Base-by-base conservation (phyloP, 495 filamentous ascomycete species). In the Penicillium arizonense region DNA sequence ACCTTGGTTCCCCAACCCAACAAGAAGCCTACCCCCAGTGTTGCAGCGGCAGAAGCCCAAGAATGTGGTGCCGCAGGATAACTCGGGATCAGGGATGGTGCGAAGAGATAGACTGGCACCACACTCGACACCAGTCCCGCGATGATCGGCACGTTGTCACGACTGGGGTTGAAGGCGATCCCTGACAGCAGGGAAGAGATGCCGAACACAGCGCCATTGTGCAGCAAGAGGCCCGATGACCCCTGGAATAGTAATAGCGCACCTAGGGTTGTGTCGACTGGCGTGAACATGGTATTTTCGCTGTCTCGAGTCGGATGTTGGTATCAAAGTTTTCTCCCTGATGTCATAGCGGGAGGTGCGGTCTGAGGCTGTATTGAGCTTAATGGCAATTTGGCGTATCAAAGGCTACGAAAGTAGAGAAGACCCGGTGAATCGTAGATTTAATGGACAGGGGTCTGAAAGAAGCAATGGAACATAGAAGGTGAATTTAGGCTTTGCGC, bases 1-100 rank as follows among this genome's bases (percentile, higher is more conserved):
- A 81, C 80, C 68, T 82, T 81, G 21, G 82, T 82, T 24, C 82
- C 82, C 72, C 75, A 77, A 5, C 82, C 82, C 21, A 81, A 61
- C 34, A 84, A 50, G 13, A 74, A 58, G 0, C 78, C 82, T 1
- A 76, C 59, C 1, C 70, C 66, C 13, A 77, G 16, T 6, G 76
- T 76, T 20, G 72, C 67, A 33, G 64, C 61, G 10, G 61, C 58
- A 14, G 67, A 61, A 13, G 53, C 50, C 67, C 60, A 71, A 23
- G 70, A 72, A 23, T 20, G 40, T 28, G 63, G 72, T 18, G 51
- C 50, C 24, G 61, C 47, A 28, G 73, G 64, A 49, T 80, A 79
- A 0, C 38, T 44, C 2, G 78, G 77, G n/a, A 78, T 58, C 50
- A 80, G 48, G 18, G 73, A 72, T 0, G 80, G 78, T 7, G 68